Percentiles rank a stretch among this genome's conserved stretches.
Evolutionary conservation across 2,329 filamentous ascomycete species (phyloP).

Genomic region (Neurospora sp.): DNA sequence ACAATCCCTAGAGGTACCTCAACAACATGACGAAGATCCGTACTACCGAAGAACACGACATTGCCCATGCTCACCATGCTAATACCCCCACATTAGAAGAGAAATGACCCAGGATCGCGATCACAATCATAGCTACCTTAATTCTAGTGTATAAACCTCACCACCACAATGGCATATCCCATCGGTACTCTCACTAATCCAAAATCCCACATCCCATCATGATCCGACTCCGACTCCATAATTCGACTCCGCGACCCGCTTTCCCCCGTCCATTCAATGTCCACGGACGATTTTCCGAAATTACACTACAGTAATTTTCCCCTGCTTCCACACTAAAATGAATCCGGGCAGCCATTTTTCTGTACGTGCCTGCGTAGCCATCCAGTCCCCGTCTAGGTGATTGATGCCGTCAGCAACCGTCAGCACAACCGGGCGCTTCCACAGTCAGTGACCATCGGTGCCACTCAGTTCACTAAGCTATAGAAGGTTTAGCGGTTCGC

Average conservation of each 20-base stretch:
- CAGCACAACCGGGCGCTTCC: too few relatives aligned
- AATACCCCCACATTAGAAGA: neutral
- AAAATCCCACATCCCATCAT: neutral
- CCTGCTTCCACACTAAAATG: too few relatives aligned
- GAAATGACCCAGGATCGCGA: neutral
- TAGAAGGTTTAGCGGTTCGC: too few relatives aligned
- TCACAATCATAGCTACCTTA: neutral
- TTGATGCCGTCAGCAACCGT: too few relatives aligned
- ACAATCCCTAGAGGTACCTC: neutral
- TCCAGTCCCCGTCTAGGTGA: too few relatives aligned
- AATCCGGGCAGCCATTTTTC: too few relatives aligned
- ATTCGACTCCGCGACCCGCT: neutral
- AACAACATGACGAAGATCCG: neutral
- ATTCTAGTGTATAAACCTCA: neutral
- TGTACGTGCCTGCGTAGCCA: too few relatives aligned
- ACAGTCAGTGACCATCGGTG: too few relatives aligned
- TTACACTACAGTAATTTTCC: too few relatives aligned
- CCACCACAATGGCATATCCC: neutral
- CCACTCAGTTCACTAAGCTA: too few relatives aligned
- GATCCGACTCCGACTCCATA: neutral
- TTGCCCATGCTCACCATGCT: neutral
- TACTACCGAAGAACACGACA: neutral
- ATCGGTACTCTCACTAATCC: neutral
- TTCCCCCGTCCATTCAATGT: neutral
- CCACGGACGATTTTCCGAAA: neutral